Evolutionary conservation across 2,329 filamentous ascomycete species (phyloP), one percentile per base, ranked within the genome.

Genomic region (Dryadomyces sulphureus): DNA sequence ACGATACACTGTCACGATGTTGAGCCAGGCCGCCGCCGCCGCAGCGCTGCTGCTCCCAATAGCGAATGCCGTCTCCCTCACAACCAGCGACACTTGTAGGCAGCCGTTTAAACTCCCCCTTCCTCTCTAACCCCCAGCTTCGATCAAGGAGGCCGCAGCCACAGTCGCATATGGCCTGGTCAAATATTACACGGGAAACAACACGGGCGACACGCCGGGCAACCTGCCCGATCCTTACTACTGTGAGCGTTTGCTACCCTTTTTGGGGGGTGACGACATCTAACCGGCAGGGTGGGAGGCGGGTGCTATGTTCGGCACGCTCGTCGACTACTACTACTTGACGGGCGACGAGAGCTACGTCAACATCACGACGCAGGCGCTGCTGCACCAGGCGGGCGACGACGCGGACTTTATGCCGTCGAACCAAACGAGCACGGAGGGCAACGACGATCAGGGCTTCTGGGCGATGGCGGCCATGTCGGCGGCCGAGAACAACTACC

Each of bases 391-490:
- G 57, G 69, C 66, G 30, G 75, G 77, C 35, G 62, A 69, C n/a
- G 68, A 75, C 50, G 56, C 59, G 12, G 74, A 83, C 57, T 83
- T 70, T 57, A 80, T 82, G 77, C 81, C 81, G 3, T 56, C 60
- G n/a, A 81, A 81, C 60, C 77, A 80, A 59, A 78, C 75, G 7
- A 61, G 65, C 41, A 71, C 70, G 2, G 61, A 72, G 50, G 81
- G 81, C 52, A 86, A 85, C 61, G 82, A 87, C 52, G 82, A 86
- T 54, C 82, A 86, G 60, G 80, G 83, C 6, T 90, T 92, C 63
- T 93, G 86, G 86, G 84, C 75, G n/a, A 73, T 92, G 67, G 77
- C 85, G 1, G 83, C 81, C 49, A 83, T 93, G 69, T 73, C 75
- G 9, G 86, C 86, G 2, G 81, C 82, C 34, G 86, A 93, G 62